Evolutionary conservation across 768 basidiomycete genomes (phyloP).

Genomic region (Suillus occidentalis): DNA sequence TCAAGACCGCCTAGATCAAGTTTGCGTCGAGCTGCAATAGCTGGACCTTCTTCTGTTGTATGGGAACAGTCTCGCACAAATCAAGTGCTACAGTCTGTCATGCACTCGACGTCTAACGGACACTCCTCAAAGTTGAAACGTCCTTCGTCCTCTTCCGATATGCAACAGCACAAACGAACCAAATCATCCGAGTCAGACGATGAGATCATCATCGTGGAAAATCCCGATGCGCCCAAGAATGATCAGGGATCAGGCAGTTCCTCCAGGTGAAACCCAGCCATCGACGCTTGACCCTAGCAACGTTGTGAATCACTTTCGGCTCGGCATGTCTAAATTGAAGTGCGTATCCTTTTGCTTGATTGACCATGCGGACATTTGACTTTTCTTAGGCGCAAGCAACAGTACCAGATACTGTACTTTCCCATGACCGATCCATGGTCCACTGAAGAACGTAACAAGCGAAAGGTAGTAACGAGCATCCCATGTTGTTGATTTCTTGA

Average conservation of each 20-base stretch:
- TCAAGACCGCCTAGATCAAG: not conserved
- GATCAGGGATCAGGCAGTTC: conserved; percentile 1
- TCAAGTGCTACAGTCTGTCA: conserved; percentile 2
- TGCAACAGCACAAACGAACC: conserved; percentile 31
- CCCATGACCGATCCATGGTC: conserved; percentile 66
- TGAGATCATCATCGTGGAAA: conserved; percentile 24
- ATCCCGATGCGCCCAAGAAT: conserved; percentile 16
- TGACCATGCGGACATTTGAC: not conserved
- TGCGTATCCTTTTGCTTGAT: conserved; percentile 28
- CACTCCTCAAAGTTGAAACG: conserved; percentile 18
- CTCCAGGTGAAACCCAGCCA: not conserved
- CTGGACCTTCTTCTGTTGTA: conserved; percentile 7
- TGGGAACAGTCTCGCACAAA: conserved; percentile 16
- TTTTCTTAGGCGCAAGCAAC: conserved; percentile 35
- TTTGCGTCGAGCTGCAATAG: conserved; percentile 24
- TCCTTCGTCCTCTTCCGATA: conserved; percentile 21
- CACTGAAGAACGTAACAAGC: conserved; percentile 45
- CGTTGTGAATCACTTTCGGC: conserved; percentile 49
- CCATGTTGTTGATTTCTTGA: conserved; percentile 25
- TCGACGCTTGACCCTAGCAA: conserved; percentile 29
- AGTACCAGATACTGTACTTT: conserved; percentile 85
- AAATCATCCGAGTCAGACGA: conserved; percentile 24
- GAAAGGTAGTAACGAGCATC: conserved; percentile 56
- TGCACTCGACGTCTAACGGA: conserved; percentile 13
- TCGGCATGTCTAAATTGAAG: conserved; percentile 44